These are phyloP conservation scores for Tulasnella sp. DNA, from an alignment of 768 basidiomycete species.

Conservation along the genomic window DNA sequence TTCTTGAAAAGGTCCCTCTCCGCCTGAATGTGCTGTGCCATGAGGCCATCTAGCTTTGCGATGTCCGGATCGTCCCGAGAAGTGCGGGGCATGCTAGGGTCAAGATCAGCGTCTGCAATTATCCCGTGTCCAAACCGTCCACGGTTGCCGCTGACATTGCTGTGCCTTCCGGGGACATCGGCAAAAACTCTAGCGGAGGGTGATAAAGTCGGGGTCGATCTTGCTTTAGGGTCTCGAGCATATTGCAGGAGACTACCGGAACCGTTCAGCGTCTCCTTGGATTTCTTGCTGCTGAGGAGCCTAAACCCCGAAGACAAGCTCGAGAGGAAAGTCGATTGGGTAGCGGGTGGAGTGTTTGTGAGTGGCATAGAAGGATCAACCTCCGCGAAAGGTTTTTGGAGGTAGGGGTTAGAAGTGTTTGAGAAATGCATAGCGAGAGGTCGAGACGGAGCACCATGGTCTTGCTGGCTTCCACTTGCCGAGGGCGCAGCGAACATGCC, in stretches of 20 bases:
- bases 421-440: slow-evolving; percentile 1
- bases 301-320: background rate
- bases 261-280: background rate
- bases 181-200: slow-evolving; percentile 18
- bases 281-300: background rate
- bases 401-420: slow-evolving; percentile 11
- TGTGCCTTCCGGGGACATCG: slow-evolving; percentile 10
- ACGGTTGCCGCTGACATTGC: slow-evolving; percentile 21
- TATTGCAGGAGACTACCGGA: slow-evolving; percentile 21
- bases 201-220: slow-evolving; percentile 25
- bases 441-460: background rate
- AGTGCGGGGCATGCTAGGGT: background rate
- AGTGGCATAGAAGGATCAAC: slow-evolving; percentile 49
- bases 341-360: slow-evolving; percentile 45
- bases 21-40: slow-evolving; percentile 75
- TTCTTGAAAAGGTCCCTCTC: slow-evolving; percentile 75
- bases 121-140: slow-evolving; percentile 10
- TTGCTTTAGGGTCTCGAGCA: slow-evolving; percentile 20
- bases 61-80: slow-evolving; percentile 46
- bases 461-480: background rate
- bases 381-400: slow-evolving; percentile 33
- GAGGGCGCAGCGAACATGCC: slow-evolving; percentile 12
- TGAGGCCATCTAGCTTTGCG: slow-evolving; percentile 69
- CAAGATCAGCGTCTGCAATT: background rate
- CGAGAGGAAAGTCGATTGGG: slow-evolving; percentile 44